phyloP scores from a whole-genome alignment of 768 basidiomycete species.

The Suillus tomentosus region DNA sequence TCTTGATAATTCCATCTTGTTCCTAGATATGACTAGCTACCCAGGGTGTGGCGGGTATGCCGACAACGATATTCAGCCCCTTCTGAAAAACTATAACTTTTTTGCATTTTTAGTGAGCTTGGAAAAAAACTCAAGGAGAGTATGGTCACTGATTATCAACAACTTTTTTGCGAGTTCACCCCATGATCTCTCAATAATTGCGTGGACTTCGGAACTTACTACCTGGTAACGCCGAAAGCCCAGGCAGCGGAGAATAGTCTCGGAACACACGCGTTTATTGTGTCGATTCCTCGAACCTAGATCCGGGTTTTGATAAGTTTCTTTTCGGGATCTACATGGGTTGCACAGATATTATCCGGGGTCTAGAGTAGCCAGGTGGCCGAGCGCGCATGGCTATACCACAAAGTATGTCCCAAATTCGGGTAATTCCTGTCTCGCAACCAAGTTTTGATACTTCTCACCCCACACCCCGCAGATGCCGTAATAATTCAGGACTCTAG shows the following conservation, averaged over 20 bases:
- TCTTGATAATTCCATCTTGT: constrained; percentile 1
- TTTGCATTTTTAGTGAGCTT: neutral
- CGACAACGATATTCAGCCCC: neutral
- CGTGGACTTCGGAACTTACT: neutral
- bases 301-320: neutral
- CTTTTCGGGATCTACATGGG: neutral
- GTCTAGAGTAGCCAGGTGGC: neutral
- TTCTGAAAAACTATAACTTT: neutral
- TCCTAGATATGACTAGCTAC: neutral
- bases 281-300: neutral
- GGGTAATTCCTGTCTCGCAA: neutral
- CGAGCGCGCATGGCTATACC: neutral
- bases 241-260: neutral
- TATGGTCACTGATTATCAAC: neutral
- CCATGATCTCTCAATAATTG: neutral
- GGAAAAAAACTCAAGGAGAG: neutral
- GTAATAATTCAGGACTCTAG: neutral
- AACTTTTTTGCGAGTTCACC: neutral
- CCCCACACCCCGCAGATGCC: constrained; percentile 7
- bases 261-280: neutral
- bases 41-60: neutral
- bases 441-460: neutral
- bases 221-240: neutral
- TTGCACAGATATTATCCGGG: neutral
- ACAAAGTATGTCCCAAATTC: neutral